Evolutionary conservation across 2,329 filamentous ascomycete species (phyloP).

Genomic region (Chrysoporthe puriensis): DNA sequence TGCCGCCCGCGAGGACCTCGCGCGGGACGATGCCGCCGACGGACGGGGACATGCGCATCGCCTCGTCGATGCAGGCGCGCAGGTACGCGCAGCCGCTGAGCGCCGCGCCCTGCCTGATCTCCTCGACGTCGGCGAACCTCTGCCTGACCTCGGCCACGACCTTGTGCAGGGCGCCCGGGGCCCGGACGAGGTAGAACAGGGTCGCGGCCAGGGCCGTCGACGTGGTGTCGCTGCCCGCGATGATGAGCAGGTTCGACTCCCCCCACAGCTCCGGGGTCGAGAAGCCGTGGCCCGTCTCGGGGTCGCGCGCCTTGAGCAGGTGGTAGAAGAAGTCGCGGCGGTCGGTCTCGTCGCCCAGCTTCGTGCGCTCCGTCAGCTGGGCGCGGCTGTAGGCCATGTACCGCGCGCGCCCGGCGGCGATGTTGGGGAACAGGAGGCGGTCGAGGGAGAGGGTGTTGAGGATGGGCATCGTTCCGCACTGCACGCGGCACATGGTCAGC

Average conservation of each 20-base stretch:
- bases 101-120: constrained; percentile 55
- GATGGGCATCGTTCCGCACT: constrained; percentile 74
- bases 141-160: constrained; percentile 56
- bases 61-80: constrained; percentile 67
- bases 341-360: constrained; percentile 66
- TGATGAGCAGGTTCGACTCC: constrained; percentile 72
- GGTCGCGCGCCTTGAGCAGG: constrained; percentile 71
- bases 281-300: constrained; percentile 70
- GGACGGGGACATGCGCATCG: constrained; percentile 65
- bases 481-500: neutral
- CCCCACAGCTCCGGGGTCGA: constrained; percentile 69
- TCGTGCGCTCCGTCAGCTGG: constrained; percentile 68
- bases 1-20: constrained; percentile 60
- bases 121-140: constrained; percentile 55
- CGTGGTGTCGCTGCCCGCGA: constrained; percentile 73
- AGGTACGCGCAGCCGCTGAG: constrained; percentile 61
- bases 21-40: constrained; percentile 64
- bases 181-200: constrained; percentile 64
- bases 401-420: constrained; percentile 67
- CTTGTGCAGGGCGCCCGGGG: constrained; percentile 49
- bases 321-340: constrained; percentile 79
- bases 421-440: constrained; percentile 67
- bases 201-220: constrained; percentile 69
- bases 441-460: constrained; percentile 69
- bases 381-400: constrained; percentile 74